Percentiles rank a stretch among this genome's conserved stretches.
Evolutionary conservation across 2,329 filamentous ascomycete species (phyloP).

Genomic region (Phialophora macrospora): DNA sequence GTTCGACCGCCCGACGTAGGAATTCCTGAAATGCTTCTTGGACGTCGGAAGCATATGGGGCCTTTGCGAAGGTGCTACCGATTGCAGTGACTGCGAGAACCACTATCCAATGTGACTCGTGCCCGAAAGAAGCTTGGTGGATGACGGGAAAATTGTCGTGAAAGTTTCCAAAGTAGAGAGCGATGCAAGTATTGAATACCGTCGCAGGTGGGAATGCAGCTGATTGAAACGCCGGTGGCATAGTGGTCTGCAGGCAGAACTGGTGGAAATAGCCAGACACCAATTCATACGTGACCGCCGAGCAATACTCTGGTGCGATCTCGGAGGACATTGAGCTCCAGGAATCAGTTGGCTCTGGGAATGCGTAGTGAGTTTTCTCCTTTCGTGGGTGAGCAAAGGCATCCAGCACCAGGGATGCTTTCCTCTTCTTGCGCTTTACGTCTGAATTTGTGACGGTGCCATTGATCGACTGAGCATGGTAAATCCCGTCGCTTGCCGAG

Average conservation of each 20-base stretch:
- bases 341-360: constrained; percentile 24
- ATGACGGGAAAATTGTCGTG: constrained; percentile 50
- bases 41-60: constrained; percentile 41
- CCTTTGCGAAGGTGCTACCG: constrained; percentile 47
- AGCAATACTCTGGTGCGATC: constrained; percentile 24
- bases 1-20: constrained; percentile 46
- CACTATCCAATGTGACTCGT: constrained; percentile 49
- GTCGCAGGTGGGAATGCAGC: constrained; percentile 41
- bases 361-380: constrained; percentile 20
- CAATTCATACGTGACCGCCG: constrained; percentile 37
- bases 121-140: constrained; percentile 47
- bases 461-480: constrained; percentile 19
- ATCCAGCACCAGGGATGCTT: constrained; percentile 24
- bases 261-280: constrained; percentile 43
- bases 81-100: constrained; percentile 48
- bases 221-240: constrained; percentile 44
- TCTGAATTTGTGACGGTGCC: constrained; percentile 20
- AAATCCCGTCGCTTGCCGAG: constrained; percentile 32
- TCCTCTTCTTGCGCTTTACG: constrained; percentile 33
- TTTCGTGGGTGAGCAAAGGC: constrained; percentile 26
- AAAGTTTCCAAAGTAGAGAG: constrained; percentile 48
- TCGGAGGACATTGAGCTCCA: constrained; percentile 1
- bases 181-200: constrained; percentile 43
- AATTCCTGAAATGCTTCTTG: constrained; percentile 50
- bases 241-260: constrained; percentile 43